Base-by-base conservation (phyloP, 139 green algal species). In the Coelastrella sp. region DNA sequence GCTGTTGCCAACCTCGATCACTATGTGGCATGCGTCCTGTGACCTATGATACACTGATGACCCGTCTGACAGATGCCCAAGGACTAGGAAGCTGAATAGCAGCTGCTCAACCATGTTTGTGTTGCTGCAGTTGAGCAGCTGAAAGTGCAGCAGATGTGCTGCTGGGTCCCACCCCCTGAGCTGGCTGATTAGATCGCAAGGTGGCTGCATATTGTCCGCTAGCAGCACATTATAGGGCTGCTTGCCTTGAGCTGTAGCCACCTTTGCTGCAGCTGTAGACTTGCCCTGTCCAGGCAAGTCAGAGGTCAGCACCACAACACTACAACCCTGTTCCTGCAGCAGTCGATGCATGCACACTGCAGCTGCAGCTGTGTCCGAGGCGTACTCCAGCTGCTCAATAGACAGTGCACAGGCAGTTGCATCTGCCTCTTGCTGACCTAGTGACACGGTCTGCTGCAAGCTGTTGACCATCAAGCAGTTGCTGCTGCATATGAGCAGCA, bases 251-350 rank as follows among this genome's bases (percentile, higher is more conserved):
- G 60, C 23, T 47, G 81, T 59, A 23, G 81, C 81, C 19, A 87
- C 22, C 81, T 22, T 61, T 60, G 19, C 20, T 87, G 81, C 61
- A 61, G 81, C 23, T 61, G 81, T 23, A 58, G 81, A 47, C 20
- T 87, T 87, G 64, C 81, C 81, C 61, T 87, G 81, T 14, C 81
- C 81, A n/a, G 81, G 81, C 5, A 78, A 59, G 4, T 87, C 81
- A 22, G 81, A 87, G 20, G 81, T 77, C 23, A 87, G 20, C 81
- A 87, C 81, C 61, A 87, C 23, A 20, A 61, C 64, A 87, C 65
- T 60, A 23, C 81, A 61, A 5, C 58, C 61, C 65, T 78, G 81
- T 22, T 87, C 17, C 23, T 87, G 81, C 64, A 78, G 22, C 5
- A 87, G 19, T 13, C 13, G 10, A 14, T 75, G 65, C 81, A 87